phyloP scores from a whole-genome alignment of 2,329 filamentous ascomycete genomes.

The Herpotrichia juniperi region DNA sequence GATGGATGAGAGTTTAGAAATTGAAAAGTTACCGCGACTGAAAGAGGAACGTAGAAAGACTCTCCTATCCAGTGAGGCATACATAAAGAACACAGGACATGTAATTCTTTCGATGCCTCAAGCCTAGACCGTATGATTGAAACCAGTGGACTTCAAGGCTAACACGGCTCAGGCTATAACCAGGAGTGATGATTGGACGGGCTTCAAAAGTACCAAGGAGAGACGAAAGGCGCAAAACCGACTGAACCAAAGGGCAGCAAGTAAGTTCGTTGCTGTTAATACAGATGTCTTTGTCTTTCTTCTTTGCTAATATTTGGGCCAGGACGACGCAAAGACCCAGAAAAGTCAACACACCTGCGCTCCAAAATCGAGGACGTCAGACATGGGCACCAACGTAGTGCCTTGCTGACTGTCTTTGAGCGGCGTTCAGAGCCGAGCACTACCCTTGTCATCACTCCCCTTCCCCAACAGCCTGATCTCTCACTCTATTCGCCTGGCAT shows the following conservation, averaged over 20 bases:
- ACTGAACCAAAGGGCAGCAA: constrained; percentile 2
- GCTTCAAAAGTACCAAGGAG: neutral
- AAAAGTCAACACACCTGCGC: neutral
- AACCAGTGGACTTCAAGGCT: too few relatives aligned
- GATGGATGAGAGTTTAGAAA: neutral
- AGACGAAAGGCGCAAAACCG: neutral
- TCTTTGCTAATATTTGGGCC: neutral
- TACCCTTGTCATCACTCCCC: neutral
- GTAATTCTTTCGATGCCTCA: neutral
- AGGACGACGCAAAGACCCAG: constrained; percentile 2
- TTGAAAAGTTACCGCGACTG: neutral
- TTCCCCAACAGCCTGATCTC: neutral
- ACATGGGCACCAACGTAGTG: neutral
- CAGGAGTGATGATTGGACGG: neutral
- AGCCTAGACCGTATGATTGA: neutral
- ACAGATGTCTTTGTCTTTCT: neutral
- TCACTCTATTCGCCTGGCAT: neutral
- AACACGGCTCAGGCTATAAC: neutral
- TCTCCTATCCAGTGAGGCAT: neutral
- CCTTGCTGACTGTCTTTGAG: neutral
- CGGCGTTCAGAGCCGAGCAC: too few relatives aligned
- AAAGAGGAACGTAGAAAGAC: neutral
- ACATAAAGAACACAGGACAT: neutral
- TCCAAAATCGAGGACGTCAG: neutral
- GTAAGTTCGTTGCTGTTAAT: neutral